A percentile compares a stretch with the other conserved stretches of the same genome.
These are phyloP conservation scores for Prunella vulgaris DNA, from an alignment of 257 asterid genomes.

Conservation along the genomic window DNA sequence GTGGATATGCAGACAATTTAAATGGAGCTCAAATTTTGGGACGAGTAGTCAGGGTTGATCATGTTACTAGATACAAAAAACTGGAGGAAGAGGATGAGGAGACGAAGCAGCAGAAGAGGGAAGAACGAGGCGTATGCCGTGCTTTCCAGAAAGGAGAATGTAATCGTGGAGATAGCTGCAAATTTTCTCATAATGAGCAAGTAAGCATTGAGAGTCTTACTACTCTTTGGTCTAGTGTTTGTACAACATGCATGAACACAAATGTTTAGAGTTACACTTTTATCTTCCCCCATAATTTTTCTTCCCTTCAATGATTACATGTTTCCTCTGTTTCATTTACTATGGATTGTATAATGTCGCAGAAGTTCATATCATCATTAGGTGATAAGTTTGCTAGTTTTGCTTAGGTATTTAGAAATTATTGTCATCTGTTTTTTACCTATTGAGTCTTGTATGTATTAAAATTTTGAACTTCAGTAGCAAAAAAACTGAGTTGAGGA, in stretches of 20 bases:
- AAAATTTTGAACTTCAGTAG: neutral
- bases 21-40: constrained; percentile 86
- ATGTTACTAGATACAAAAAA: constrained; percentile 70
- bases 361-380: neutral
- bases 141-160: constrained; percentile 92
- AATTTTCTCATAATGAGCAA: constrained; percentile 86
- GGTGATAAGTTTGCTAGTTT: neutral
- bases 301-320: neutral
- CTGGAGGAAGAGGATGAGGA: constrained; percentile 96
- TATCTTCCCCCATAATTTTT: neutral
- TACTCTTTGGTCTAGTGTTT: neutral
- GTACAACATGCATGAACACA: neutral
- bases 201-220: constrained; percentile 31
- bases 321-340: neutral
- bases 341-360: neutral
- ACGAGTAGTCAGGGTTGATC: constrained; percentile 83
- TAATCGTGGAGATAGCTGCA: constrained; percentile 82
- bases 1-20: constrained; percentile 54
- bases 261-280: neutral
- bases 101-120: constrained; percentile 75
- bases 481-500: neutral
- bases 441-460: neutral
- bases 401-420: neutral
- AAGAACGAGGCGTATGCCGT: constrained; percentile 92
- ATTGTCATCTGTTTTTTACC: neutral